phyloP scores from a whole-genome alignment of 2,329 filamentous ascomycete species.

The Stagonosporopsis vannaccii region DNA sequence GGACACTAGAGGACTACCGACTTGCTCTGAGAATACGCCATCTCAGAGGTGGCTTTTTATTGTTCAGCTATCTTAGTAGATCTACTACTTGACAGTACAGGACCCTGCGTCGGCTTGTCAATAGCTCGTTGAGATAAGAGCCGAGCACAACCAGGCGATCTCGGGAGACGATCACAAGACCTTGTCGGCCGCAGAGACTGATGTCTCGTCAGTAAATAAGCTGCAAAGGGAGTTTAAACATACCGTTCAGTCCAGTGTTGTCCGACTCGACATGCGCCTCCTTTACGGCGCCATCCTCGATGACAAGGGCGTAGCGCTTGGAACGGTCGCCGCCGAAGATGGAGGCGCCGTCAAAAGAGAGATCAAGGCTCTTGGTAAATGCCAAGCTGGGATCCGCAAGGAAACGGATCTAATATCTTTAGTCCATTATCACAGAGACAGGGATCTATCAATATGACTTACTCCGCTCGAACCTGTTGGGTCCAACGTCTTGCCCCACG shows the following conservation, averaged over 20 bases:
- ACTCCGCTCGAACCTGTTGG: conserved; percentile 77
- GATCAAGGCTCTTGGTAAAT: conserved; percentile 84
- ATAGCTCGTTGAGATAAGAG: background rate
- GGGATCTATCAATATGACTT: conserved; percentile 52
- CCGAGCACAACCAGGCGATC: background rate
- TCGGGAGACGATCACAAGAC: conserved; percentile 28
- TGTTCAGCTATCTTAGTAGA: background rate
- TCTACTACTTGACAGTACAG: background rate
- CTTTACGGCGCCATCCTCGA: conserved; percentile 86
- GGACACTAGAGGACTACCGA: background rate
- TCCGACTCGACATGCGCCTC: conserved; percentile 85
- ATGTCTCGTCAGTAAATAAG: conserved; percentile 6
- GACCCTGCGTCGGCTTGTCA: background rate
- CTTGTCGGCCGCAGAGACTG: conserved; percentile 45
- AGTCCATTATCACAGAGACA: conserved; percentile 6
- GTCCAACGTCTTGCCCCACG: conserved; percentile 82
- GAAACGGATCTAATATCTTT: conserved; percentile 76
- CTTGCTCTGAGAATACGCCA: background rate
- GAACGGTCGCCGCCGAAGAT: conserved; percentile 84
- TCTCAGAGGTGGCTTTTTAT: background rate
- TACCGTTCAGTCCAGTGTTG: conserved; percentile 81
- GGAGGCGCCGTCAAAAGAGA: conserved; percentile 78
- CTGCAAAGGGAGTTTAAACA: conserved; percentile 32
- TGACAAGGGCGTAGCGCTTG: conserved; percentile 85
- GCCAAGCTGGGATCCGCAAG: conserved; percentile 79